Evolutionary conservation across 371 early-diverging fungal species (phyloP), one percentile per base, ranked within the genome.

Genomic region (Nematocida homosporus): DNA sequence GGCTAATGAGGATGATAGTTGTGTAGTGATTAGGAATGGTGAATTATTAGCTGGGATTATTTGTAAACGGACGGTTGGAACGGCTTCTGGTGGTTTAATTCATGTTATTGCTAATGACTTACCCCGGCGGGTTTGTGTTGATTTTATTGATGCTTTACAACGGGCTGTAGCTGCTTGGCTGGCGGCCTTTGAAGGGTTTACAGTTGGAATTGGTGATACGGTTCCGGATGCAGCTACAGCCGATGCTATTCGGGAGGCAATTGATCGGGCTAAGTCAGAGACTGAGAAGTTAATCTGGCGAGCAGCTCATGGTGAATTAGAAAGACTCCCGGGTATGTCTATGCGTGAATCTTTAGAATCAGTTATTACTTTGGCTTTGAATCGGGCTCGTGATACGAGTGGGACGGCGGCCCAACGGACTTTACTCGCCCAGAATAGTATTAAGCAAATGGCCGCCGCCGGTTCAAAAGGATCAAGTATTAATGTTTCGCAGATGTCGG

Each of bases 121-220:
- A 82, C 95, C 96, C 5, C 86, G 91, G 16, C 90, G 91, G 79
- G 87, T 86, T n/a, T 89, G 93, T 29, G 92, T 89, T 78, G 83
- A 86, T 47, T 96, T 97, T 86, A 89, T 97, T 83, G 91, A 94
- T 81, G 90, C 91, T 72, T 87, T 90, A 55, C 99, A 99, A 82
- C 88, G 88, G 35, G 89, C 97, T 5, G 90, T 97, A 52, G 95
- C 94, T 86, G 89, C 91, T 84, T 97, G 94, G 93, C 84, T 99
- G 42, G 80, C 91, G 75, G 18, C 91, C 78, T 88, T 92, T 5
- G 63, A 66, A 72, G 89, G 93, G 3, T 97, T 97, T 81, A 92
- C 93, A 82, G 92, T 97, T 56, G 97, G 97, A 82, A 96, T 99
- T 79, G 97, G 97, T 76, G 99, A 99, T 82, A 93, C 96, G 1